Evolutionary conservation across 2,329 filamentous ascomycete genomes (phyloP), one percentile per base, ranked within the genome.

Genomic region (Diplodia seriata): DNA sequence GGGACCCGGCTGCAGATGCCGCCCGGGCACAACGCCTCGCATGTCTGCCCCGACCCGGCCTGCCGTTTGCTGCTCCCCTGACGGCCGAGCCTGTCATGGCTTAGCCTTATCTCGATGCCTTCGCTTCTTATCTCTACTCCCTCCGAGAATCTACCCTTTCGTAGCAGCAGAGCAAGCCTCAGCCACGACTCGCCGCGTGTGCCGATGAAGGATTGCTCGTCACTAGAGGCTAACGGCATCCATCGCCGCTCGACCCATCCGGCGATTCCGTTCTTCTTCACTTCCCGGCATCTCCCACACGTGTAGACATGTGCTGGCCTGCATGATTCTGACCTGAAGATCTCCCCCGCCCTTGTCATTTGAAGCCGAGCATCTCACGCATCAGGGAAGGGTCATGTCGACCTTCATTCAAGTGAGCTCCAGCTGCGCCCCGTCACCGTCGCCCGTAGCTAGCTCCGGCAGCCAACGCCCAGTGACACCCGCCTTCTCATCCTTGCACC

Each of bases 311-410:
- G 31, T 23, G 54, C 6, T 20, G 31, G n/a, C 4, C 14, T 47
- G 40, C 57, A 50, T 49, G 57, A 26, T 26, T 47, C 26, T 47
- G 26, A 18, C 33, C 57, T 26, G 49, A n/a, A 36, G 26, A 62
- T 50, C 57, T 20, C 36, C 57, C 57, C 36, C 26, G 12, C 57
- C 57, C 29, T 15, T 29, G 57, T 43, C 57, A 23, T 40, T 15
- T 50, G 43, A 62, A 50, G 55, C 14, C 43, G 57, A 50, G 18
- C 43, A 62, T 62, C 57, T 18, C 18, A 38, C 56, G 56, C 18
- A 38, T 59, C 36, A 9, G 33, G 57, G 40, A 18, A 36, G 14
- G 4, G 3, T 3, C 31, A 29, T 62, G 57, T 33, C 57, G 57
- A 62, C 57, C 57, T 4, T 62, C 57, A 50, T 50, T 50, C 57